Evolutionary conservation across 768 basidiomycete species (phyloP), one percentile per base, ranked within the genome.

Genomic region (Podaxis rugospora): DNA sequence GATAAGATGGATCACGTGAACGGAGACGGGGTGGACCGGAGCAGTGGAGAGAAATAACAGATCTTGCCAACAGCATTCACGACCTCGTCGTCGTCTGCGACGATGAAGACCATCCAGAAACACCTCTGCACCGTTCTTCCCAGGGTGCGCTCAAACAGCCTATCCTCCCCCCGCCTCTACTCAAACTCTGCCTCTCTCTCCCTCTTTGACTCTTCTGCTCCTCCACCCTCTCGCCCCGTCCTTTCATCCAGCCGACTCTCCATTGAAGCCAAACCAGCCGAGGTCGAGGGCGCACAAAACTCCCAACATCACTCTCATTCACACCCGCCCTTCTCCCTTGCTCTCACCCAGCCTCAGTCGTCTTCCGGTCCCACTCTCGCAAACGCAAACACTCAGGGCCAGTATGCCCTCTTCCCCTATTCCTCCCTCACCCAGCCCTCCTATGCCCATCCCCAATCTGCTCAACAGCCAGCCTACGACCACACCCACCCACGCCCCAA

Each of bases 21-120:
- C 40, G n/a, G 40, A 21, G 10, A 18, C 52, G 52, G 52, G 32
- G 52, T 54, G 21, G 36, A 54, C 36, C 52, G 52, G 52, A 5
- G 47, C 9, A 11, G 21, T 13, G 9, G 11, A 23, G 18, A 27
- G 47, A 42, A 18, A 42, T 42, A 42, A 18, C 14, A 42, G n/a
- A 42, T 3, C n/a, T 42, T 42, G 40, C 40, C 13, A 14, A 18
- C 27, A 27, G 4, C 25, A 32, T 1, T 32, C 32, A 32, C 7
- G 9, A 32, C 40, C 40, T 42, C 40, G 14, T 42, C 40, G 40
- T 42, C 14, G 40, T 40, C 32, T 5, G 5, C 18, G 27, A 35
- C 79, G 64, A 81, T 80, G 75, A 78, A 78, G 72, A 77, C 77
- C 25, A 75, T 82, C 25, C 79, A 79, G 63, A 84, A 82, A 66